Evolutionary conservation across 306 rosid species (phyloP).

Genomic region (Cotoneaster glaucophyllus): DNA sequence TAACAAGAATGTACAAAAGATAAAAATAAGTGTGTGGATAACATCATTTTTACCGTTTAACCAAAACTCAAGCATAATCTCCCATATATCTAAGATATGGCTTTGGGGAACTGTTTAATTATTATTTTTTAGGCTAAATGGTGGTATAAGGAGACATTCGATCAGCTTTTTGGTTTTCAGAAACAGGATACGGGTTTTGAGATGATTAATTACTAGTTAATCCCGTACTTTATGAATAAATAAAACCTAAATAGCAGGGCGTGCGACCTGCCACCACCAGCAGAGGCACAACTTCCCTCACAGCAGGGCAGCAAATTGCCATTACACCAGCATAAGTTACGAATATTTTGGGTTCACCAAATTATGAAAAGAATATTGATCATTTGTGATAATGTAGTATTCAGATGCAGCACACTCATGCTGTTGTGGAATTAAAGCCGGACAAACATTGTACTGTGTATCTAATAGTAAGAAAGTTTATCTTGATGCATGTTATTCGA

Average conservation of each 20-base stretch:
- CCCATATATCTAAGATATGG: too few species aligned
- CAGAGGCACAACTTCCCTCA: conserved; percentile 22
- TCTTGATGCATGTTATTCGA: too few species aligned
- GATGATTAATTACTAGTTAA: too few species aligned
- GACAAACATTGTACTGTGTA: not conserved
- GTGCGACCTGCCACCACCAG: conserved; percentile 12
- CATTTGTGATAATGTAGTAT: not conserved
- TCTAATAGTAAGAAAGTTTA: too few species aligned
- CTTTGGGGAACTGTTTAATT: too few species aligned
- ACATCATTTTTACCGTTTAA: too few species aligned
- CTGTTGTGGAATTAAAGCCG: not conserved
- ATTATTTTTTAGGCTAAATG: too few species aligned
- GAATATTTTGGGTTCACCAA: conserved; percentile 11
- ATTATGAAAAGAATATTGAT: not conserved
- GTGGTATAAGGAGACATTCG: too few species aligned
- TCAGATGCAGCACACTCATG: not conserved
- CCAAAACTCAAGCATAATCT: too few species aligned
- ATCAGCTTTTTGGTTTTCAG: too few species aligned
- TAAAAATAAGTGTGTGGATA: too few species aligned
- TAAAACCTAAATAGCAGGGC: not conserved
- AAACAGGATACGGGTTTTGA: too few species aligned
- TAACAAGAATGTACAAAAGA: fast-evolving
- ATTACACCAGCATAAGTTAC: conserved; percentile 14
- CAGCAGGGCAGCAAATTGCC: conserved; percentile 30
- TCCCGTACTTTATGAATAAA: not conserved